Percentiles rank a stretch among this genome's conserved stretches.
Evolutionary conservation across 2,329 filamentous ascomycete genomes (phyloP).

Genomic region (Botryosphaeria dothidea): DNA sequence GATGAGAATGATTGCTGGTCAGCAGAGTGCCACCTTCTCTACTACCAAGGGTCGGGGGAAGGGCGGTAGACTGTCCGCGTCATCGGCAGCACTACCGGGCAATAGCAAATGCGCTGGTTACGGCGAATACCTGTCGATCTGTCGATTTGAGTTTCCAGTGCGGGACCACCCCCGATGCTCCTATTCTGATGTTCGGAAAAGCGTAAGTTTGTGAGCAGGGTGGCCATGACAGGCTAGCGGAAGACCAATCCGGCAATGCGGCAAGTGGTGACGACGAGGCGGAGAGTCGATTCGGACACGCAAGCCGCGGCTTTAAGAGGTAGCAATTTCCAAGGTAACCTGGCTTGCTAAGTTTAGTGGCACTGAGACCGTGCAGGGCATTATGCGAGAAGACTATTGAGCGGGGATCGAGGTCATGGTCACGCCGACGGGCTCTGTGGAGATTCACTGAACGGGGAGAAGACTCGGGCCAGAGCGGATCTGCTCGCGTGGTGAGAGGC

Average conservation of each 20-base stretch:
- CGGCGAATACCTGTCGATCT: neutral
- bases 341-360: conserved; percentile 14
- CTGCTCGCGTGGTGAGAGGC: conserved; percentile 11
- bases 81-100: neutral
- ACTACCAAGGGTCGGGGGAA: neutral
- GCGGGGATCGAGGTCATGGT: neutral
- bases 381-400: neutral
- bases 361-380: neutral
- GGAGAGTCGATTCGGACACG: neutral
- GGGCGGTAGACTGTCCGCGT: neutral
- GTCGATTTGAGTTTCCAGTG: neutral
- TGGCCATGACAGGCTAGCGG: neutral
- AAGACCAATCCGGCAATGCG: neutral
- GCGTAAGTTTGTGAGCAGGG: neutral
- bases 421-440: neutral
- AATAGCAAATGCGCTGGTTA: neutral
- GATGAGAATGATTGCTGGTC: too few species aligned
- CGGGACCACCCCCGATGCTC: neutral
- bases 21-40: too few species aligned
- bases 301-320: conserved; percentile 3
- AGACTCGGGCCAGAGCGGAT: conserved; percentile 7
- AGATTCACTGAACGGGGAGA: neutral
- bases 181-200: neutral
- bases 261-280: neutral
- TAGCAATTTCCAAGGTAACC: conserved; percentile 6